These are phyloP conservation scores for Hypoxylon sp. DNA, from an alignment of 2,329 filamentous ascomycete genomes.

Conservation along the genomic window DNA sequence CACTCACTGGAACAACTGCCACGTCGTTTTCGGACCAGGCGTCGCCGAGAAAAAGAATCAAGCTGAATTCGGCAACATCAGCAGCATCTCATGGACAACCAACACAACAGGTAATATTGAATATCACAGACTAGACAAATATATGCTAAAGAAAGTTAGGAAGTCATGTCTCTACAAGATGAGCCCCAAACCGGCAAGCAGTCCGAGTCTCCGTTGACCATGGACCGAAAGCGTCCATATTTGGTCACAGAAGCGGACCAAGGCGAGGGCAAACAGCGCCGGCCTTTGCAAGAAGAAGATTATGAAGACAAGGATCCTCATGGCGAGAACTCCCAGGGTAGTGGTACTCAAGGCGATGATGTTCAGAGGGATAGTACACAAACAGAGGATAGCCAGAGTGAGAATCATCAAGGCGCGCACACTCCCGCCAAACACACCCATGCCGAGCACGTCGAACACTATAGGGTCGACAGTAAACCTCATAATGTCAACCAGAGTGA, in stretches of 20 bases:
- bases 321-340: neutral
- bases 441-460: neutral
- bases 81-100: constrained; percentile 20
- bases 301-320: neutral
- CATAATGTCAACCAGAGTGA: neutral
- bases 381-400: neutral
- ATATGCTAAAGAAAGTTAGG: constrained; percentile 10
- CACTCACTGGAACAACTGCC: constrained; percentile 15
- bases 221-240: constrained; percentile 22
- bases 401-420: neutral
- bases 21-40: constrained; percentile 34
- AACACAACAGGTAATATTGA: constrained; percentile 14
- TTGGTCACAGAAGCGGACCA: constrained; percentile 7
- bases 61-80: constrained; percentile 40
- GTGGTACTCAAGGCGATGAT: neutral
- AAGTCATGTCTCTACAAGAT: constrained; percentile 13
- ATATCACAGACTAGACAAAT: neutral
- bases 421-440: neutral
- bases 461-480: neutral
- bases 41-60: constrained; percentile 50
- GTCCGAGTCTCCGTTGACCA: neutral
- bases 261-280: neutral
- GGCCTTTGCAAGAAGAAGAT: neutral
- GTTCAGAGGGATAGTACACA: neutral
- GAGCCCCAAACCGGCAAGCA: neutral